Conservation (phyloP, 2,329 filamentous ascomycete genomes). For the Akanthomyces uredinophilus region DNA sequence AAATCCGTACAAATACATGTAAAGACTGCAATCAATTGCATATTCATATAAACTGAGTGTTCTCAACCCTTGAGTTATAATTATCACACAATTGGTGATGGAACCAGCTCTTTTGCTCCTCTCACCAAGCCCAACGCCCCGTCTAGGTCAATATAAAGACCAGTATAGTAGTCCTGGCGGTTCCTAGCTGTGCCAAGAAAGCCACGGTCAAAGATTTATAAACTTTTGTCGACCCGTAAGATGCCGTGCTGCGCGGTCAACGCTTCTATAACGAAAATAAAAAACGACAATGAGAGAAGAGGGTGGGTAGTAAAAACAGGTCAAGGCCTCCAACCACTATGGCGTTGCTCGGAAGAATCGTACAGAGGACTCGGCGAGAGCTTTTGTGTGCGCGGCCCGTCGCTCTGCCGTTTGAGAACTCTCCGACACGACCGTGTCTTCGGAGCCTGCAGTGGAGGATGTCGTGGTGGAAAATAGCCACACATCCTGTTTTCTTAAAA, state of each 20-base stretch:
- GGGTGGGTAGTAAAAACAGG: neutral
- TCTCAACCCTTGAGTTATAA: neutral
- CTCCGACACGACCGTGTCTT: slow-evolving; percentile 12
- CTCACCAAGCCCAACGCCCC: neutral
- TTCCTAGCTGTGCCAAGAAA: neutral
- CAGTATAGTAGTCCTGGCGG: neutral
- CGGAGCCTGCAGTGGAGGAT: slow-evolving; percentile 5
- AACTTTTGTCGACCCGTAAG: slow-evolving; percentile 2
- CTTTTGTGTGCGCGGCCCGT: slow-evolving; percentile 10
- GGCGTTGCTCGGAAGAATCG: slow-evolving; percentile 13
- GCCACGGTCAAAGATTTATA: neutral
- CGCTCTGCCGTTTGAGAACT: slow-evolving; percentile 10
- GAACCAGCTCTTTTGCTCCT: neutral
- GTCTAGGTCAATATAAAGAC: neutral
- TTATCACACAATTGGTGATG: neutral
- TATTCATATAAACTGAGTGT: neutral
- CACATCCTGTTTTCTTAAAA: slow-evolving; percentile 11
- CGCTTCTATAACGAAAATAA: slow-evolving; percentile 1
- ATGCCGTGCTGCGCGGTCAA: neutral
- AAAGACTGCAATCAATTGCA: neutral
- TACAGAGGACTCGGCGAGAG: slow-evolving; percentile 11
- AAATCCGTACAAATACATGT: neutral
- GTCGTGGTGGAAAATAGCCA: slow-evolving; percentile 15
- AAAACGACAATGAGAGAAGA: slow-evolving; percentile 6
- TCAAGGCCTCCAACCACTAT: neutral